Evolutionary conservation across 306 rosid species (phyloP), one percentile per base, ranked within the genome.

Genomic region (Echinosophora koreensis): DNA sequence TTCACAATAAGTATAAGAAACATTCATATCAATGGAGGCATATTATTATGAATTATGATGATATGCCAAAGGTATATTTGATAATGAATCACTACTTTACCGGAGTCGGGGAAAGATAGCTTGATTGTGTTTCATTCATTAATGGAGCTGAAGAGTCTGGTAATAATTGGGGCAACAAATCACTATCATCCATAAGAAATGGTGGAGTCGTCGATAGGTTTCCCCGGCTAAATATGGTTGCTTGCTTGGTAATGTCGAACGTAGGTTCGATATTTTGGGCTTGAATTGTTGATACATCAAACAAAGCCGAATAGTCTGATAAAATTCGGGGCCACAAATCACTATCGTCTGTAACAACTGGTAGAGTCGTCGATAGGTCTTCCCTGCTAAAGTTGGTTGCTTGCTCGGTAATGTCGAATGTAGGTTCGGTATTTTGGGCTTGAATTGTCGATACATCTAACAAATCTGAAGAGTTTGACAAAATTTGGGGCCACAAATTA

Each of bases 1-100:
- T 9, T 6, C 17, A 15, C 3, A 15, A 16, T 15, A 5, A 34
- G 34, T 37, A 27, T 4, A 54, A 71, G 8, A 46, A 3, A 37
- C 17, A 55, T 11, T 51, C 14, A 56, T 57, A 70, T 12, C 8
- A 37, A 37, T 54, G 6, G 8, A 71, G 27, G 38, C 13, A 37
- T n/a, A 37, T 7, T 35, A 12, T 56, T 12, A 49, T 28, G 4
- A 69, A 50, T 22, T 56, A 71, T 39, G 16, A 71, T 38, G 17
- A 70, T 10, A 17, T 10, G 22, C 12, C 46, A 69, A 8, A 10
- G 2, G 30, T 32, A 3, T 0, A 49, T 30, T 7, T 12, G 5
- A 5, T 61, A 50, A 30, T 5, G 16, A 30, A 58, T 44, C 6
- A 15, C 44, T 60, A 38, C 38, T 3, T 71, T 74, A 74, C 79